These are phyloP conservation scores for Yamagishiella unicocca DNA, from an alignment of 139 green algal species.

Conservation along the genomic window DNA sequence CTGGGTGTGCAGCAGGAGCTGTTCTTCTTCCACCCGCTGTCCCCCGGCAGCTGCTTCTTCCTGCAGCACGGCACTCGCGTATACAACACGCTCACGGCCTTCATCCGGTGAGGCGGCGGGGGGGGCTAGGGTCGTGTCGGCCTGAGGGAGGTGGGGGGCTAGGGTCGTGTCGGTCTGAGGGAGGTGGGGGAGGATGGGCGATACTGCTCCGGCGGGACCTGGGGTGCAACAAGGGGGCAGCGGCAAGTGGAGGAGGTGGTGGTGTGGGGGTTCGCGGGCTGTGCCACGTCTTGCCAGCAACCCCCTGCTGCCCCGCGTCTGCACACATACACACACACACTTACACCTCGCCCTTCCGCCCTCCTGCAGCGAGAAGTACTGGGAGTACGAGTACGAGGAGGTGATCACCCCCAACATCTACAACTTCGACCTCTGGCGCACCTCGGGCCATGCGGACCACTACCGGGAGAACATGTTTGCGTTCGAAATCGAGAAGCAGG, in stretches of 20 bases:
- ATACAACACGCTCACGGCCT: conserved; percentile 93
- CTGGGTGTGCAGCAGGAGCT: conserved; percentile 93
- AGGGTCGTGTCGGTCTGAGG: background rate
- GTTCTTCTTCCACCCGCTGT: conserved; percentile 97
- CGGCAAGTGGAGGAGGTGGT: too few species aligned
- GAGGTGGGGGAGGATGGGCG: background rate
- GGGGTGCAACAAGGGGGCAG: too few species aligned
- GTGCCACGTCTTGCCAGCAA: too few species aligned
- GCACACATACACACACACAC: too few species aligned
- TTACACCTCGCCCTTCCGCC: background rate
- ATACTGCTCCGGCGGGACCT: too few species aligned
- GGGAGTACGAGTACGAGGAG: conserved; percentile 97
- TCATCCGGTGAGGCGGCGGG: conserved; percentile 68
- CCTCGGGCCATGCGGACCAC: conserved; percentile 94
- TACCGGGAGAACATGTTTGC: conserved; percentile 99
- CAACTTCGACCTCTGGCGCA: conserved; percentile 99
- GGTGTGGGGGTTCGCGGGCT: too few species aligned
- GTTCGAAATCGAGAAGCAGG: conserved; percentile 94
- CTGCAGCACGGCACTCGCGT: conserved; percentile 90
- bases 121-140: too few species aligned
- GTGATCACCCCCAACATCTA: conserved; percentile 98
- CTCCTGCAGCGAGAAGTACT: conserved; percentile 92
- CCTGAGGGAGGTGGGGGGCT: background rate
- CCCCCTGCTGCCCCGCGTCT: background rate
- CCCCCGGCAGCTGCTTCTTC: conserved; percentile 96